Base-by-base conservation (phyloP, 768 basidiomycete species). In the Exsudoporus frostii region DNA sequence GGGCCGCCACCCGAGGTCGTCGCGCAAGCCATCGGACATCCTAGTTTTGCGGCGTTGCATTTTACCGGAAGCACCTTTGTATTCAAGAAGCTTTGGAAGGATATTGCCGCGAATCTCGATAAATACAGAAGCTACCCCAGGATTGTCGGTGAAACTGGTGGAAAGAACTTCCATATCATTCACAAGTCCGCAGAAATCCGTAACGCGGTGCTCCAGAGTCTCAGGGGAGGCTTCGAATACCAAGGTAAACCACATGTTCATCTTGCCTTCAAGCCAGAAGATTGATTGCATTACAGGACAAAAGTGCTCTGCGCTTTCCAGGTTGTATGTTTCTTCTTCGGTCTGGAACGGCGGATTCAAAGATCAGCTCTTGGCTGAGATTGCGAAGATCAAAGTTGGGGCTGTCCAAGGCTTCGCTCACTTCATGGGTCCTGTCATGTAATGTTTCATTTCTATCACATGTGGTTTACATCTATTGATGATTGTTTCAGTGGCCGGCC, bases 341-440 rank as follows among this genome's bases (percentile, higher is more conserved):
- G 64, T 90, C 44, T 99, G 97, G 97, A 77, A 82, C 46, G 73
- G 72, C 29, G 92, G 91, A 27, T 98, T 98, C 81, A 90, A 88
- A 68, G 84, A 91, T 42, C 77, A 81, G 65, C 73, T 97, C 43
- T 70, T 93, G 57, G 67, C 70, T 17, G 89, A 97, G 70, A 78
- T 86, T 45, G 79, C 84, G 14, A 91, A 88, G 73, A 94, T 99
- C 72, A 90, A 82, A 65, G 82, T 96, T 52, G 97, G 97, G 3
- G 68, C 81, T 17, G 82, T 83, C 19, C 77, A 79, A 45, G 86
- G 93, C 48, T 93, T 88, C 73, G 65, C 73, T 36, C 87, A 90
- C 76, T 99, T 96, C 68, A 84, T 97, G 80, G 97, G 97, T 6
- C 95, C 97, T 53, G 96, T 99, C 53, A 98, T 98, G 92, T 93